Base-by-base conservation (phyloP, 108 stramenopile species). In the Conticribra guillardii region DNA sequence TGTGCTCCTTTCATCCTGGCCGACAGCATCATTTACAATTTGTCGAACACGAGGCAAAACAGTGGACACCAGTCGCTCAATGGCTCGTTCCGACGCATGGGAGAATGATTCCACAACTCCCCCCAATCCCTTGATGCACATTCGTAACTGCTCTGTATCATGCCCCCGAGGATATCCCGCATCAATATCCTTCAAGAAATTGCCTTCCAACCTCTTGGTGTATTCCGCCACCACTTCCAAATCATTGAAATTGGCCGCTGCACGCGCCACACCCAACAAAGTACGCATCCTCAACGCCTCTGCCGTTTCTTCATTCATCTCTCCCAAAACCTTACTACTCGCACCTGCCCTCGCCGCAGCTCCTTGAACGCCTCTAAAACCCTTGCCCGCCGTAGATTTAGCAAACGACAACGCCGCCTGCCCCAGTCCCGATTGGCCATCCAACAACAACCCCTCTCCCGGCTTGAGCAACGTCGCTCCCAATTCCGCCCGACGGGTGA, bases 161-260 rank as follows among this genome's bases (percentile, higher is more conserved):
- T 85, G 89, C 21, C 75, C 74, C 9, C 80, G 63, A 2, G 88
- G 85, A 64, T 87, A 90, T 31, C 88, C 88, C 21, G 72, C 61
- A 46, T 83, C 87, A 49, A 91, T 86, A 23, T 76, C 79, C 44
- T 76, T 74, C 24, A 71, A 65, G 24, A 91, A 74, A 54, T 91
- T 64, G 11, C 54, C 82, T 61, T 86, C 85, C 61, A 94, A 63
- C 60, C 82, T 69, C 27, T 80, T 53, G 9, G 87, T 89, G 44
- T 91, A 90, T 52, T 87, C 75, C 3, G 76, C 79, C 4, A 86
- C 90, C 4, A 94, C 86, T 41, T 91, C 87, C 59, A 94, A 59
- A 76, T 94, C 93, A 74, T 94, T 94, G 27, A 90, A 67, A 44
- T 84, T 84, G 51, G 93, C 93, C 79, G 87, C 88, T 8, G 93